Base-by-base conservation (phyloP, 768 basidiomycete species). In the Rhodotorula graminis region DNA sequence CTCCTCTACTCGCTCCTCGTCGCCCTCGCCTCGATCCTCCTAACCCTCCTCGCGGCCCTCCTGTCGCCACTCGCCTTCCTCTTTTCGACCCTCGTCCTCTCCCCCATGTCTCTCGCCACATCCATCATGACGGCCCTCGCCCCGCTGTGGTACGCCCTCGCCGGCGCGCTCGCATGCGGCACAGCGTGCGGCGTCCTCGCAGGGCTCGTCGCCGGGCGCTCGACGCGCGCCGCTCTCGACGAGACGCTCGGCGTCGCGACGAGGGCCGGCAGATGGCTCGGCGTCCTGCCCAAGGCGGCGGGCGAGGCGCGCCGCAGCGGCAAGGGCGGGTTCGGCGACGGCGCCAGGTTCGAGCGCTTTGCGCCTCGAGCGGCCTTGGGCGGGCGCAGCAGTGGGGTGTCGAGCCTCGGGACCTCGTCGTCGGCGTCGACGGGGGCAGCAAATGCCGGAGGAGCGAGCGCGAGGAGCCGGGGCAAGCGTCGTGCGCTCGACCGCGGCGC, bases 131-230 rank as follows among this genome's bases (percentile, higher is more conserved):
- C 12, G 40, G 61, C 71, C 18, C 29, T 67, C 37, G 49, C 66
- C 31, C 71, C 71, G 0, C 56, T 72, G 23, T 68, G 66, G 71
- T 40, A 42, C 29, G 44, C 60, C 16, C 62, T 72, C 49, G 29
- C 23, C 42, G 44, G 50, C 16, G 71, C 71, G 21, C 18, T 72
- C 49, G 33, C 64, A 27, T 52, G 37, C 33, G 71, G 71, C 3
- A 27, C 49, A 12, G 55, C 27, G 0, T 37, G 60, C 15, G 71
- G 71, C 40, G 62, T 58, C 8, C 10, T 64, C 18, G 71, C 62
- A 0, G 71, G 71, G 10, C 42, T 68, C 18, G 49, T 72, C 37
- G 58, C 64, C 0, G 71, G 62, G 0, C 27, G 47, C 7, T 40
- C 65, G 31, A 65, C 71, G 9, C 61, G 63, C 27, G 25, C 18